Conservation (phyloP, 345 rosid species). For the Punica granatum region DNA sequence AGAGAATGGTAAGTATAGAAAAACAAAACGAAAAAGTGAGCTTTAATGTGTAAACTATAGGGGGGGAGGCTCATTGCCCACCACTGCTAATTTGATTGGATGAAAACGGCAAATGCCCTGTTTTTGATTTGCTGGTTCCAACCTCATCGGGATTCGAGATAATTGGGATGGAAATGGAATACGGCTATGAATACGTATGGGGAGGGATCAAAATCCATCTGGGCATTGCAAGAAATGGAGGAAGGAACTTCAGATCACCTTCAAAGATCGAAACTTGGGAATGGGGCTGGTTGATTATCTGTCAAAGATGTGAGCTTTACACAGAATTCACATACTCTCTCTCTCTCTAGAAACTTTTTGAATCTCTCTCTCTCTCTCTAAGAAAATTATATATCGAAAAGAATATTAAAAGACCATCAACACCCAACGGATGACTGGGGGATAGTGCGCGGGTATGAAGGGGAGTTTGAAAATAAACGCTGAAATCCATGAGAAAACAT, state of each 20-base stretch:
- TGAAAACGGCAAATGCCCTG: constrained; percentile 8
- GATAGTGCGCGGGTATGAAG: constrained; percentile 23
- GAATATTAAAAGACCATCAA: constrained; percentile 8
- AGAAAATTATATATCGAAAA: neutral
- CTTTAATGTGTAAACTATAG: neutral
- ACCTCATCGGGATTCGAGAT: constrained; percentile 8
- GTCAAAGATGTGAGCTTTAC: constrained; percentile 4
- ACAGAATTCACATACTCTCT: neutral
- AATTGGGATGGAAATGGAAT: neutral
- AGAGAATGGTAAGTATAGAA: neutral
- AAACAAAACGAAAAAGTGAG: neutral
- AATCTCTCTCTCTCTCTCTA: constrained; percentile 9
- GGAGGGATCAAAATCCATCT: neutral
- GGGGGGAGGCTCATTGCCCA: neutral
- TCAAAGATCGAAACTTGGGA: constrained; percentile 5
- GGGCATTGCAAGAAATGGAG: neutral
- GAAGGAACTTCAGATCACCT: neutral
- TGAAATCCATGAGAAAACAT: constrained; percentile 24
- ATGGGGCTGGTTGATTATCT: constrained; percentile 10
- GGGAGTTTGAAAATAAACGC: constrained; percentile 20
- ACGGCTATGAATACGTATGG: neutral
- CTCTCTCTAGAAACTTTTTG: constrained; percentile 10
- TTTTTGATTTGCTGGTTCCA: neutral
- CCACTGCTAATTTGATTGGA: neutral
- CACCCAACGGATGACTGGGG: constrained; percentile 9